Evolutionary conservation across 176 grass and related monocot genomes (phyloP).

Genomic region (Melocanna baccifera): DNA sequence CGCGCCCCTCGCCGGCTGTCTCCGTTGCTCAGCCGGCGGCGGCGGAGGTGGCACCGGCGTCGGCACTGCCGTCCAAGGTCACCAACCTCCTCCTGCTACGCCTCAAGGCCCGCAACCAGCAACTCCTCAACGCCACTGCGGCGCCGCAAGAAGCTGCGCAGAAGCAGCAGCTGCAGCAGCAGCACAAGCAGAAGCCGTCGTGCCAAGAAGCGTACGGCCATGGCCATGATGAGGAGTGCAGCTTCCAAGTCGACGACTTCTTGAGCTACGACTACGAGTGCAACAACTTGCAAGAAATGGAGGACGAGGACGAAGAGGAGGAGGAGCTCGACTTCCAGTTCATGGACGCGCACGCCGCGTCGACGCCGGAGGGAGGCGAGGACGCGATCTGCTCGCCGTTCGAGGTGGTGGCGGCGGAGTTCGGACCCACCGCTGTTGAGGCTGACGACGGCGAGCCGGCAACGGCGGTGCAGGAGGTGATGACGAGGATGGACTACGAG

Average conservation of each 20-base stretch:
- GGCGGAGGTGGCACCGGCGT: neutral
- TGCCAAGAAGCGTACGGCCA: neutral
- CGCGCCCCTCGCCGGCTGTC: conserved; percentile 16
- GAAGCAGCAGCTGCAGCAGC: conserved; percentile 2
- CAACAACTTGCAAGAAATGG: conserved; percentile 23
- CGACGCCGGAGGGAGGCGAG: conserved; percentile 5
- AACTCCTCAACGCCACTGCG: neutral
- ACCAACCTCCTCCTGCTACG: conserved; percentile 39
- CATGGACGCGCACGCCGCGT: conserved; percentile 49
- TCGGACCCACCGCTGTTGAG: conserved; percentile 6
- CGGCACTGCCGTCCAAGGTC: conserved; percentile 47
- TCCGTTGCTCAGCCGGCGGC: neutral
- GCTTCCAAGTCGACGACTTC: conserved; percentile 55
- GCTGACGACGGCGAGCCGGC: neutral
- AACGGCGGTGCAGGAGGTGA: conserved; percentile 41
- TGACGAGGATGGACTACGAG: conserved; percentile 75
- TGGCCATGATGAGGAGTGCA: conserved; percentile 26
- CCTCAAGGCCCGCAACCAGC: conserved; percentile 24
- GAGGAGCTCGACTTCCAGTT: conserved; percentile 54
- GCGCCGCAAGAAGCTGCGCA: neutral
- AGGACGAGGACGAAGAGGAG: neutral
- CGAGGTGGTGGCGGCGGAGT: conserved; percentile 42
- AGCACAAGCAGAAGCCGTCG: neutral
- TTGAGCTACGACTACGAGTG: conserved; percentile 52
- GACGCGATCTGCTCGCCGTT: conserved; percentile 55